A percentile compares a stretch with the other conserved stretches of the same genome.
Evolutionary conservation across 208 protist genomes (phyloP).

Genomic region (Wallacemonas sp.): DNA sequence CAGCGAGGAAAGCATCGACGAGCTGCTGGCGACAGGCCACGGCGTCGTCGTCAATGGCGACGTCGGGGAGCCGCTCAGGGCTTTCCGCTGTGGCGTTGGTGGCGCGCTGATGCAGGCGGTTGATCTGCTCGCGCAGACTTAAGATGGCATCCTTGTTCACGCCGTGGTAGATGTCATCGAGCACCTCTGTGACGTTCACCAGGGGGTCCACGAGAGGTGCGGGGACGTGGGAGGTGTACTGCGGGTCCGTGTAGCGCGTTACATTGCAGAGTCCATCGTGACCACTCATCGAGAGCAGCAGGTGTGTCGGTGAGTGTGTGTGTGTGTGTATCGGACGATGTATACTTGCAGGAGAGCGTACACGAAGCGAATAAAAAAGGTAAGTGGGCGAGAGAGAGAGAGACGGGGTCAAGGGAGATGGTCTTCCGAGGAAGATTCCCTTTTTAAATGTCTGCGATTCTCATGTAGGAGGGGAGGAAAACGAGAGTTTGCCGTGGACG

Average conservation of each 20-base stretch:
- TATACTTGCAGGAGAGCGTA: too few species aligned
- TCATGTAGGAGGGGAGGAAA: background rate
- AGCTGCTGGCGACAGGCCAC: constrained; percentile 31
- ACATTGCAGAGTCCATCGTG: constrained; percentile 33
- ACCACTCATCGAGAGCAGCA: constrained; percentile 39
- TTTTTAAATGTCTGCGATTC: background rate
- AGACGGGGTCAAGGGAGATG: background rate
- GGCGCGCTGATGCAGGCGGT: background rate
- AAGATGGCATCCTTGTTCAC: constrained; percentile 16
- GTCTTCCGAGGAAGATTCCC: background rate
- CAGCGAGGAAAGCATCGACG: constrained; percentile 44
- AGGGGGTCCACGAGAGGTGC: constrained; percentile 3
- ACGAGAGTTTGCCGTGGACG: too few species aligned
- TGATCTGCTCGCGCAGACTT: background rate
- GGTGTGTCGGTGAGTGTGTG: too few species aligned
- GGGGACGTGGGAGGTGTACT: constrained; percentile 1
- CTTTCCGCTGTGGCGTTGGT: too few species aligned
- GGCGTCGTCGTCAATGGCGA: background rate
- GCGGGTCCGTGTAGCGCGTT: constrained; percentile 29
- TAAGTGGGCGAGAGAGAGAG: background rate
- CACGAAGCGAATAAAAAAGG: too few species aligned
- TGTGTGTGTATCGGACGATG: too few species aligned
- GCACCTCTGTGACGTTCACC: background rate
- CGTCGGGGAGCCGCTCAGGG: too few species aligned
- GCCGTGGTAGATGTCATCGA: constrained; percentile 10